phyloP scores from a whole-genome alignment of 192 early-diverging fungal genomes.

The Thamnidium elegans region DNA sequence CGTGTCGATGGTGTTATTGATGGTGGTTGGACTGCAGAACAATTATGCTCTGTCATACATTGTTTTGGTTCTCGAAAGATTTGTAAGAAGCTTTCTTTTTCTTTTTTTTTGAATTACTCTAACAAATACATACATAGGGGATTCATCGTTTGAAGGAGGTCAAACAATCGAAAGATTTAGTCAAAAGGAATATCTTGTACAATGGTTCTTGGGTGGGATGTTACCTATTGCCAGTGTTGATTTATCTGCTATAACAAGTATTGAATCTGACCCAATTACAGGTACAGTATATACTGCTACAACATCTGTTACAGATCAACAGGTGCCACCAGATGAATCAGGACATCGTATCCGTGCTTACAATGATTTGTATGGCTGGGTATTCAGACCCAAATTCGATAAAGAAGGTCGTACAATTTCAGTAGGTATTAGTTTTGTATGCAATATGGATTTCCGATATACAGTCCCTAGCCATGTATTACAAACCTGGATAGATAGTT shows the following conservation, averaged over 20 bases:
- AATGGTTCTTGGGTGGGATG: conserved; percentile 10
- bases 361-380: conserved; percentile 48
- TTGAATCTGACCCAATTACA: conserved; percentile 48
- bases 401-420: conserved; percentile 35
- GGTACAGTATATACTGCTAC: conserved; percentile 43
- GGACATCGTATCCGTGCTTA: conserved; percentile 41
- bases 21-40: conserved; percentile 51
- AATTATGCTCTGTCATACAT: conserved; percentile 48
- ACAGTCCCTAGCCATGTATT: conserved; percentile 38
- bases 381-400: conserved; percentile 45
- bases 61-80: conserved; percentile 45
- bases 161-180: conserved; percentile 47
- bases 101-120: neutral
- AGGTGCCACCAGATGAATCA: conserved; percentile 42
- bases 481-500: conserved; percentile 24
- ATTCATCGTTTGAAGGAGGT: conserved; percentile 47
- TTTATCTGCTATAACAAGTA: conserved; percentile 43
- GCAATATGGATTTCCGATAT: conserved; percentile 40
- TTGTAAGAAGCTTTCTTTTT: conserved; percentile 28
- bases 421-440: conserved; percentile 42
- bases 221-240: conserved; percentile 34
- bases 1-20: conserved; percentile 47
- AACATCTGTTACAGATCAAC: conserved; percentile 45
- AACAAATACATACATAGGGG: conserved; percentile 29
- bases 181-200: conserved; percentile 46